phyloP scores from a whole-genome alignment of 2,329 filamentous ascomycete species.

The Talaromyces atroroseus region DNA sequence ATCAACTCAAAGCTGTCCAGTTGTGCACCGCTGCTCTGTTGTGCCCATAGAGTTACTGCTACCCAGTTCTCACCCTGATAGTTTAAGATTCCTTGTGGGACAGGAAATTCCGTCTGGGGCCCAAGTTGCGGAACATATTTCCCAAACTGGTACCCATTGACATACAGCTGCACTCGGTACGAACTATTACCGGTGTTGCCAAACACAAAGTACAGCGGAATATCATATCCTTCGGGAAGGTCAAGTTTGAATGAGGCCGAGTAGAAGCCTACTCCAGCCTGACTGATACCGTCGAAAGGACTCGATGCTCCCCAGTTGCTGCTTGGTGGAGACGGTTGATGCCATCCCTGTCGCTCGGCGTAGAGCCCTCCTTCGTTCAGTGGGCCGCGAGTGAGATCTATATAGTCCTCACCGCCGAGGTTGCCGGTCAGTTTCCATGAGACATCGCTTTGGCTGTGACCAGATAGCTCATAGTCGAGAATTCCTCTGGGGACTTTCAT shows the following conservation, averaged over 20 bases:
- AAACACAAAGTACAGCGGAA: conserved; percentile 51
- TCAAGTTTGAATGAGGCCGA: conserved; percentile 47
- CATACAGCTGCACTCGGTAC: conserved; percentile 62
- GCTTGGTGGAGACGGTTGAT: conserved; percentile 43
- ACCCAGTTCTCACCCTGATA: conserved; percentile 66
- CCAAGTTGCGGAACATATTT: conserved; percentile 67
- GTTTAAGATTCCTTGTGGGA: conserved; percentile 68
- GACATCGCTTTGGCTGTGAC: conserved; percentile 30
- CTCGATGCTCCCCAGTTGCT: conserved; percentile 29
- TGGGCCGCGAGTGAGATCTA: conserved; percentile 48
- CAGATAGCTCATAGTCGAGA: conserved; percentile 40
- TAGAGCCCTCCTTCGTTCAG: conserved; percentile 55
- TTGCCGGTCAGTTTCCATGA: conserved; percentile 58
- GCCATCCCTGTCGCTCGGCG: conserved; percentile 52
- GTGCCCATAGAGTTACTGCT: conserved; percentile 63
- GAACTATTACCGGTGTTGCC: conserved; percentile 45
- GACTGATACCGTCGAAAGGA: conserved; percentile 36
- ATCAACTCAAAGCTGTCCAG: conserved; percentile 51
- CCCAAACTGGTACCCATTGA: conserved; percentile 72
- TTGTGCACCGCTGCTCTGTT: conserved; percentile 53
- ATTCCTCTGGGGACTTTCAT: conserved; percentile 58
- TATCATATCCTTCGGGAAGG: conserved; percentile 50
- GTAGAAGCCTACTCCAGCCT: conserved; percentile 50
- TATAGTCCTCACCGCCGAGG: conserved; percentile 52
- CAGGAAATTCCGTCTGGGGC: conserved; percentile 65